Conservation (phyloP, 116 monocot species). For the Iris pallida region DNA sequence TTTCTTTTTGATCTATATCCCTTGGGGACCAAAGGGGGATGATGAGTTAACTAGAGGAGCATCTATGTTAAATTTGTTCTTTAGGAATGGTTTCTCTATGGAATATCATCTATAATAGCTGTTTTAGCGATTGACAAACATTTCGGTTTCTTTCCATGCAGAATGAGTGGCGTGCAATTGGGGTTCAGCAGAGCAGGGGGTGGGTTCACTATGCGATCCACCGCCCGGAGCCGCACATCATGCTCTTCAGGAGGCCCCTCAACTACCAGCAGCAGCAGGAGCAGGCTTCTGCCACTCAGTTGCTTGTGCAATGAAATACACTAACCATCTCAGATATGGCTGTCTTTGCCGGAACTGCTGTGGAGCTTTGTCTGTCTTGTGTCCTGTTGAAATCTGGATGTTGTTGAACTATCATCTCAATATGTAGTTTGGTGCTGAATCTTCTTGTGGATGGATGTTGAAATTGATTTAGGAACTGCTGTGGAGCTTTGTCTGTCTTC, state of each 20-base stretch:
- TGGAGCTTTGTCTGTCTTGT: neutral
- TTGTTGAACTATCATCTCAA: neutral
- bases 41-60: too few species aligned
- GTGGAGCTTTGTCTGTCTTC: too few species aligned
- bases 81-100: too few species aligned
- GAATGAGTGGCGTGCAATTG: constrained; percentile 88
- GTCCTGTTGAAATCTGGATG: neutral
- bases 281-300: constrained; percentile 29
- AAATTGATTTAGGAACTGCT: too few species aligned
- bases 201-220: constrained; percentile 93
- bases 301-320: constrained; percentile 31
- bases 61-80: too few species aligned
- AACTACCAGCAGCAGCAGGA: constrained; percentile 73
- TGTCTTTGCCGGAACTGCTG: neutral
- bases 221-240: constrained; percentile 92
- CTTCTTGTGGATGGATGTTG: too few species aligned
- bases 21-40: too few species aligned
- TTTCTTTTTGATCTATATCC: too few species aligned
- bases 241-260: constrained; percentile 79
- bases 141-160: constrained; percentile 4
- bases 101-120: too few species aligned
- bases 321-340: neutral
- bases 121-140: too few species aligned
- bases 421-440: too few species aligned
- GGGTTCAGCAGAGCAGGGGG: constrained; percentile 89